Evolutionary conservation across 495 filamentous ascomycete genomes (phyloP).

Genomic region (Oleoguttula mirabilis): DNA sequence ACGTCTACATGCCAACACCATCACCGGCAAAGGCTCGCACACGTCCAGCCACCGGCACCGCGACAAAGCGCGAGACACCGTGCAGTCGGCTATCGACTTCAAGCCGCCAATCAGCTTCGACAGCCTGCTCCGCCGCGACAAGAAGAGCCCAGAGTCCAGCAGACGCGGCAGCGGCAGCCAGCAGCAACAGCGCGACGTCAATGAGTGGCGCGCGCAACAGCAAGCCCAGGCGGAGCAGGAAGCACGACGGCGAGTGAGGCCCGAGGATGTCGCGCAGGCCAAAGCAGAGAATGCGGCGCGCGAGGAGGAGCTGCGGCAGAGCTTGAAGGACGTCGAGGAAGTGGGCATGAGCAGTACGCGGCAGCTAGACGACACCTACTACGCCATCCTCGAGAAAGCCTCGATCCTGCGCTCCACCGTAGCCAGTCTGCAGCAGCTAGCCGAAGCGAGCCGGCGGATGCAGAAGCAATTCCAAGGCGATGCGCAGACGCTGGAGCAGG

Average conservation of each 20-base stretch:
- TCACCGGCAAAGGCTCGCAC: slow-evolving; percentile 4
- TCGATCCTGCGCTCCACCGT: slow-evolving; percentile 57
- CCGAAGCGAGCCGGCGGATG: slow-evolving; percentile 47
- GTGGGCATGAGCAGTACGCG: slow-evolving; percentile 35
- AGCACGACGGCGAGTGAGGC: neutral
- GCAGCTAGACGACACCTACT: slow-evolving; percentile 77
- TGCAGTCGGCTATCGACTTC: slow-evolving; percentile 16
- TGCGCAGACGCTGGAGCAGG: slow-evolving; percentile 45
- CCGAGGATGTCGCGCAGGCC: slow-evolving; percentile 11
- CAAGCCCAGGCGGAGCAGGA: neutral
- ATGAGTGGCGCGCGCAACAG: slow-evolving; percentile 1
- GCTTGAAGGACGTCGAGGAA: slow-evolving; percentile 16
- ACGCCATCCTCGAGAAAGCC: slow-evolving; percentile 68
- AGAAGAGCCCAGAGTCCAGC: slow-evolving; percentile 7
- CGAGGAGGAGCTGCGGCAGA: slow-evolving; percentile 13
- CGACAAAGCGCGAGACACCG: slow-evolving; percentile 9
- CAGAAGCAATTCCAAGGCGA: slow-evolving; percentile 51
- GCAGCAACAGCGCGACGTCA: neutral
- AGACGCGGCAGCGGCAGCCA: neutral
- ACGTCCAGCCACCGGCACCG: slow-evolving; percentile 3
- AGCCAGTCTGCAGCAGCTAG: slow-evolving; percentile 55
- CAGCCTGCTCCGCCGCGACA: slow-evolving; percentile 11
- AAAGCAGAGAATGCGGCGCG: slow-evolving; percentile 13
- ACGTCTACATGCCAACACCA: slow-evolving; percentile 7
- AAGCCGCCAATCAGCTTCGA: slow-evolving; percentile 19